These are phyloP conservation scores for Laburnicola sp. DNA, from an alignment of 2,329 filamentous ascomycete genomes.

Conservation along the genomic window DNA sequence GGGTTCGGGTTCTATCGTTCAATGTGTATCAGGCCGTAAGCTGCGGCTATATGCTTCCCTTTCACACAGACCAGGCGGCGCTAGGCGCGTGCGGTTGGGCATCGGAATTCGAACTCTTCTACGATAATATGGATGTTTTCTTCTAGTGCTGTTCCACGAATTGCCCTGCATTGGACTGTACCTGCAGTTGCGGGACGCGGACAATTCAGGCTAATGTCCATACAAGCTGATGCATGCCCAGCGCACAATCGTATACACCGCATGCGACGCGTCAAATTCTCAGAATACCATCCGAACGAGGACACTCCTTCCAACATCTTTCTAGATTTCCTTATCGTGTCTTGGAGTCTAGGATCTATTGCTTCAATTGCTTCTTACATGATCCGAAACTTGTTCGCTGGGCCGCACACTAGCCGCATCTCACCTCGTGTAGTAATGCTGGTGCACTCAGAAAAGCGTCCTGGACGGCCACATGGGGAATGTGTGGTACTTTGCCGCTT, in stretches of 20 bases:
- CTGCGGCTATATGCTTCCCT: not conserved
- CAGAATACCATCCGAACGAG: no score
- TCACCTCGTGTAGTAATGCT: no score
- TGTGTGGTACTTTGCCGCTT: no score
- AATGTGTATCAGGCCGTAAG: not conserved
- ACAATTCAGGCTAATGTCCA: slow-evolving; percentile 6
- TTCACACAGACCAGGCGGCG: not conserved
- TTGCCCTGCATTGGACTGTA: not conserved
- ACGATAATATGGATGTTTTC: not conserved
- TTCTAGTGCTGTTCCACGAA: not conserved
- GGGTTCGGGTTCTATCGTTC: not conserved
- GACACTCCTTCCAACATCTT: no score
- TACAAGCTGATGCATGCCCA: not conserved
- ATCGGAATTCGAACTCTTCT: not conserved
- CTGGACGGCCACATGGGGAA: no score
- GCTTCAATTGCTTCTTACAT: no score
- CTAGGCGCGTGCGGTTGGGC: not conserved
- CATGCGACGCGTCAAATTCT: not conserved
- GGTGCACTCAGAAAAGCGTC: no score
- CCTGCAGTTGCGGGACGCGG: not conserved
- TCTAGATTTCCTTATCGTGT: no score
- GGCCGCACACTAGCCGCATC: no score
- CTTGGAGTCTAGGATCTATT: no score
- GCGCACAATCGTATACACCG: not conserved
- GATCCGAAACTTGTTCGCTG: no score